A percentile compares a stretch with the other conserved stretches of the same genome.
Evolutionary conservation across 306 rosid genomes (phyloP).

Genomic region (Quercus bicolor): DNA sequence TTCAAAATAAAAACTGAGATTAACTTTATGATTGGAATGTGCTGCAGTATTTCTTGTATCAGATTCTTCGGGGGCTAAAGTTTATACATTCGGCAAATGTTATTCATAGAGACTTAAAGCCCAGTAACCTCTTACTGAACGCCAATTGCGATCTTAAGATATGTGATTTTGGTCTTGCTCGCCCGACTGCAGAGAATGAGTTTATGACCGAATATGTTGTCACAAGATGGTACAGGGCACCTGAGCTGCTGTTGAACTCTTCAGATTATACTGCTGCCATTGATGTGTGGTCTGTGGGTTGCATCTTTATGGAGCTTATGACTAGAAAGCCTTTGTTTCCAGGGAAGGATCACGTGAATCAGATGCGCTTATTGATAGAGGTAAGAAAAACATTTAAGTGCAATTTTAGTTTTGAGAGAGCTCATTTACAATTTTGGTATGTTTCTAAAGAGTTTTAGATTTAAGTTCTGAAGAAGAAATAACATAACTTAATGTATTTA

Average conservation of each 20-base stretch:
- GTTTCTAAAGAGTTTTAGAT: background rate
- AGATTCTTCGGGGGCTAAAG: conserved; percentile 90
- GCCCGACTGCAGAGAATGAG: conserved; percentile 80
- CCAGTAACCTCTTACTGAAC: conserved; percentile 83
- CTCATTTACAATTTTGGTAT: background rate
- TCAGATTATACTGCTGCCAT: conserved; percentile 92
- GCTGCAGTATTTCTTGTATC: conserved; percentile 95
- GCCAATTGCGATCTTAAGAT: conserved; percentile 94
- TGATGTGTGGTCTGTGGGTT: conserved; percentile 97
- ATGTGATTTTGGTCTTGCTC: conserved; percentile 92
- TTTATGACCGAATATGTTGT: conserved; percentile 93
- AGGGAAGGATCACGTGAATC: conserved; percentile 87
- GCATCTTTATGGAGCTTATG: conserved; percentile 98
- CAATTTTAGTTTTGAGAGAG: background rate
- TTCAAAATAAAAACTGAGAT: conserved; percentile 9
- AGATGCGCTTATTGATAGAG: conserved; percentile 95
- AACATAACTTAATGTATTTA: background rate
- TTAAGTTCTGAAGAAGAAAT: background rate
- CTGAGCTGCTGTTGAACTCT: conserved; percentile 88
- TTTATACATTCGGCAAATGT: conserved; percentile 92
- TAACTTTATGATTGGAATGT: conserved; percentile 22
- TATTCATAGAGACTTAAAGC: conserved; percentile 91
- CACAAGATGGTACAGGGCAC: conserved; percentile 98
- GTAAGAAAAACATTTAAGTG: conserved; percentile 31
- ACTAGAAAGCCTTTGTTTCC: conserved; percentile 90